Evolutionary conservation across 1,284 basidiomycete genomes (phyloP), one percentile per base, ranked within the genome.

Genomic region (Ganoderma lingzhi): DNA sequence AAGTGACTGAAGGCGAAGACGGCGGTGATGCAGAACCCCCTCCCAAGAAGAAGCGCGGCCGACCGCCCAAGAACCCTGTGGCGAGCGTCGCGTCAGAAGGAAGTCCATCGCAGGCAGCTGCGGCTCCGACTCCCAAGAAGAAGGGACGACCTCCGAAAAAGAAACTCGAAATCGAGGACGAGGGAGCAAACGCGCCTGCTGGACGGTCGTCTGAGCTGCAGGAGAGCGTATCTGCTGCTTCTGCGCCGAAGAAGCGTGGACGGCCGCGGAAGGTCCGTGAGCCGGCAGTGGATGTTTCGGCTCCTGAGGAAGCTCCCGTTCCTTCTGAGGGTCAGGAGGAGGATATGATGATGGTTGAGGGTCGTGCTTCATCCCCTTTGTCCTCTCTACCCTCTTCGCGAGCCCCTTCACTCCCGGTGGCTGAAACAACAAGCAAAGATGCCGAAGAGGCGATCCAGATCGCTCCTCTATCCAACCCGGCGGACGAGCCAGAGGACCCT

Each of bases 1-100:
- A 73, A 12, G 68, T 63, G 35, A 23, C 44, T 32, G 67, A 37
- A 17, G 65, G 45, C 6, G 67, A 35, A 2, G 65, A 30, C 6
- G 75, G 53, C 0, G 75, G 76, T 6, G 68, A 19, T 4, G 69
- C 53, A 0, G 73, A 74, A 61, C 77, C 75, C 2, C 72, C 74
- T 67, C 76, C 76, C 32, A 84, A 81, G 75, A 77, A 65, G 60
- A 83, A 78, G 64, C 79, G 82, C 48, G 82, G 81, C 8, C 78
- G 84, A 23, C 80, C 83, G 5, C 77, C 75, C 48, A 85, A 82
- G 68, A 67, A 61, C 8, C 58, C 32, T 5, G 42, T 63, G 10
- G 56, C 62, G 28, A 62, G 48, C 14, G 53, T 23, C 37, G 58
- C 30, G 9, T 19, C 53, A 3, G 48, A 65, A n/a, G 64, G 42